These are phyloP conservation scores for Leishmania turanica DNA, from an alignment of 208 protist species.

Conservation along the genomic window DNA sequence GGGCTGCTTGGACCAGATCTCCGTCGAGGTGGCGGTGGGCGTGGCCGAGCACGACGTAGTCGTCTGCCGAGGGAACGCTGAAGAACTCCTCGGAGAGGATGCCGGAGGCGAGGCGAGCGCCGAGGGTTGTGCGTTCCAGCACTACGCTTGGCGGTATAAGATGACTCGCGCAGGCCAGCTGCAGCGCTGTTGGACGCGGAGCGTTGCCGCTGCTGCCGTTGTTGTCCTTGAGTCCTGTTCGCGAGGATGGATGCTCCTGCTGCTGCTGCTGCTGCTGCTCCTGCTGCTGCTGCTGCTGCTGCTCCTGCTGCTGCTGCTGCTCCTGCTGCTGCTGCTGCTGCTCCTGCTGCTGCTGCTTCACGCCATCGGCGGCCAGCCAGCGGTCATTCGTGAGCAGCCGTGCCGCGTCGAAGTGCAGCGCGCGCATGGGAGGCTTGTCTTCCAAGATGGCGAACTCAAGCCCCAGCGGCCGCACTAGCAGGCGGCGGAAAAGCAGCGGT, in stretches of 20 bases:
- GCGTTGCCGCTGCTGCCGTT: background rate
- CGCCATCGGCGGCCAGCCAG: conserved; percentile 22
- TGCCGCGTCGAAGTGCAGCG: conserved; percentile 73
- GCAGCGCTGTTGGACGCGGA: background rate
- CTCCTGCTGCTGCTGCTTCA: conserved; percentile 1
- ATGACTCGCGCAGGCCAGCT: conserved; percentile 1
- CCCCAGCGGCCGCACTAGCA: conserved; percentile 66
- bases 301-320: background rate
- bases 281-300: background rate
- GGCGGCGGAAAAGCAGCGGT: conserved; percentile 74
- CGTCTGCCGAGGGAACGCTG: conserved; percentile 41
- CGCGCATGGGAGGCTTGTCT: conserved; percentile 67
- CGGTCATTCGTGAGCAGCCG: conserved; percentile 72
- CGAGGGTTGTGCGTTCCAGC: conserved; percentile 64
- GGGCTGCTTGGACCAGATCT: conserved; percentile 48
- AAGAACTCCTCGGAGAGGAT: conserved; percentile 76
- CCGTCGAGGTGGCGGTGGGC: conserved; percentile 58
- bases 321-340: background rate
- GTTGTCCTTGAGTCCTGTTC: background rate
- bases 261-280: conserved; percentile 3
- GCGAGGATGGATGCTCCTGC: background rate
- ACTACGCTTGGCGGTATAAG: conserved; percentile 31
- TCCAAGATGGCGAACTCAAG: conserved; percentile 76
- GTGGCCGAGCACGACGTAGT: conserved; percentile 77
- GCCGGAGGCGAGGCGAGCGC: conserved; percentile 55